These are phyloP conservation scores for Pythium rhizo-oryzae DNA, from an alignment of 352 stramenopile genomes.

Conservation along the genomic window DNA sequence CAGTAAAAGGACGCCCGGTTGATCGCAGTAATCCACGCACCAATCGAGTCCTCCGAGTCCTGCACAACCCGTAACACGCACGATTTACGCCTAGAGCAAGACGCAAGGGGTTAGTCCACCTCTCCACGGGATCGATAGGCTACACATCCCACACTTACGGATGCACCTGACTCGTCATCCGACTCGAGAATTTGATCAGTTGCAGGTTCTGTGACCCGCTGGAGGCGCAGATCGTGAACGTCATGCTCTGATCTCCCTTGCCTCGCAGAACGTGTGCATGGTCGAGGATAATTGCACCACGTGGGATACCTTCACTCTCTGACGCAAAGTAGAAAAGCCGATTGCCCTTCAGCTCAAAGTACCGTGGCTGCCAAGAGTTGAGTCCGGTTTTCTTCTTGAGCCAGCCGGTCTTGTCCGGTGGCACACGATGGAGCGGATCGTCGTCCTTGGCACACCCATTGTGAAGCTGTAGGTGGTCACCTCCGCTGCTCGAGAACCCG, in stretches of 20 bases:
- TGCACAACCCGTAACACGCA: conserved; percentile 64
- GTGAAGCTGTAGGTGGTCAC: conserved; percentile 31
- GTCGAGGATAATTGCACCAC: conserved; percentile 71
- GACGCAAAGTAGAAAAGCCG: conserved; percentile 79
- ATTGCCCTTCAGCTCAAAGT: conserved; percentile 84
- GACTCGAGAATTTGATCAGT: conserved; percentile 71
- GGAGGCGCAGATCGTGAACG: conserved; percentile 72
- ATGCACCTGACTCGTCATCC: conserved; percentile 69
- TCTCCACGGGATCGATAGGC: background rate
- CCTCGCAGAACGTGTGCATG: conserved; percentile 67
- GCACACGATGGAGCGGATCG: conserved; percentile 28
- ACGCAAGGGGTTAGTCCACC: background rate
- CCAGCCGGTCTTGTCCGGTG: conserved; percentile 73
- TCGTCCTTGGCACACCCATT: conserved; percentile 29
- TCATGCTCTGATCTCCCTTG: conserved; percentile 61
- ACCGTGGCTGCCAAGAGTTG: conserved; percentile 75
- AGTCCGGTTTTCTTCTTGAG: conserved; percentile 84
- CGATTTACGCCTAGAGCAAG: conserved; percentile 45
- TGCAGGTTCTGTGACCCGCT: conserved; percentile 56
- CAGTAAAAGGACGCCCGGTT: conserved; percentile 78
- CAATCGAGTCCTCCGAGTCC: conserved; percentile 55
- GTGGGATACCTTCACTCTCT: conserved; percentile 72
- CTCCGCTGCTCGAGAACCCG: conserved; percentile 15
- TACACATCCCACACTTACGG: conserved; percentile 31
- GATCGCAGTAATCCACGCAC: conserved; percentile 61